A percentile compares a stretch with the other conserved stretches of the same genome.
Evolutionary conservation across 1,284 basidiomycete genomes (phyloP).

Genomic region (Ceratobasidium papillatum): DNA sequence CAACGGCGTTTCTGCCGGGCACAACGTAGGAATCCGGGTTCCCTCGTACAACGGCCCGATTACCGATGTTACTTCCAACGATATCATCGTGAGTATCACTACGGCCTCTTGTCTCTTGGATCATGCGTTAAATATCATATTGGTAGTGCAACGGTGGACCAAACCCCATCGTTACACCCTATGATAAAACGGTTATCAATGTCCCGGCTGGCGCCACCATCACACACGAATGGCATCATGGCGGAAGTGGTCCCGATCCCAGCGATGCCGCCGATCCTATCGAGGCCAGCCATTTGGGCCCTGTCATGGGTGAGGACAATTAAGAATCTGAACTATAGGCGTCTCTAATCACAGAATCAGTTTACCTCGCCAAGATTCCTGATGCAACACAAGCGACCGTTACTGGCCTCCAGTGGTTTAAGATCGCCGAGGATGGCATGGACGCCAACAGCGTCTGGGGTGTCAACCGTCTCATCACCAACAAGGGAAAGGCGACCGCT

Average conservation of each 20-base stretch:
- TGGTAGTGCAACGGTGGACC: slow-evolving; percentile 43
- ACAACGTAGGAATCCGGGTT: slow-evolving; percentile 8
- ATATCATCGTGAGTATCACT: slow-evolving; percentile 29
- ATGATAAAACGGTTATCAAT: slow-evolving; percentile 41
- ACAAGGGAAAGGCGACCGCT: slow-evolving; percentile 64
- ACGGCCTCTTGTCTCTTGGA: neutral
- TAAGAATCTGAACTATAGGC: neutral
- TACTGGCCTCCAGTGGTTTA: slow-evolving; percentile 60
- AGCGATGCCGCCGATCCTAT: slow-evolving; percentile 42
- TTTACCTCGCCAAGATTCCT: slow-evolving; percentile 60
- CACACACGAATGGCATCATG: slow-evolving; percentile 42
- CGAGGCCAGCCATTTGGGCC: slow-evolving; percentile 27
- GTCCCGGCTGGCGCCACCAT: slow-evolving; percentile 43
- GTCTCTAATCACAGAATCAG: slow-evolving; percentile 25
- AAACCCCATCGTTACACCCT: slow-evolving; percentile 42
- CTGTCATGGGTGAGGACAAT: slow-evolving; percentile 26
- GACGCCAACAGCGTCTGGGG: slow-evolving; percentile 56
- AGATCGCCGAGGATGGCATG: slow-evolving; percentile 61
- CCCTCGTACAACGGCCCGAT: slow-evolving; percentile 41
- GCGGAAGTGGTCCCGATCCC: slow-evolving; percentile 32
- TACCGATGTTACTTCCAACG: slow-evolving; percentile 42
- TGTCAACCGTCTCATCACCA: slow-evolving; percentile 51
- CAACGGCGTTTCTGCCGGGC: slow-evolving; percentile 30
- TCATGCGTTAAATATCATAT: neutral
- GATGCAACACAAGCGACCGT: slow-evolving; percentile 60